Evolutionary conservation across 306 rosid species (phyloP).

Genomic region (Castanea sativa): DNA sequence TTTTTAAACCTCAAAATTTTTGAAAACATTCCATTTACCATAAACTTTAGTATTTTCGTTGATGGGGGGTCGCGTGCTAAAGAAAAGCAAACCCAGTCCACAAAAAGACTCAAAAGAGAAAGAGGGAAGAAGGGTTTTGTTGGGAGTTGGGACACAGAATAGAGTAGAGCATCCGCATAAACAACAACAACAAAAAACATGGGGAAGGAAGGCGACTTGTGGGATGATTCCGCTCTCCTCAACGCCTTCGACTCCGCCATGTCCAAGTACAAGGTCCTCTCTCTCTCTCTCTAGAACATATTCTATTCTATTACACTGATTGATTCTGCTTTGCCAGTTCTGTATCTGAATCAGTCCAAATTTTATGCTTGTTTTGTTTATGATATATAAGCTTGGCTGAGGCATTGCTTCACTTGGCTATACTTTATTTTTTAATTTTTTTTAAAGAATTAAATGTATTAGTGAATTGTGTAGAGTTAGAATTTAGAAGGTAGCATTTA

Average conservation of each 20-base stretch:
- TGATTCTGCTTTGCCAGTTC: not conserved
- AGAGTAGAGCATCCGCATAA: not conserved
- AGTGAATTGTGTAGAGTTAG: too few species aligned
- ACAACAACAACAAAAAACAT: constrained; percentile 16
- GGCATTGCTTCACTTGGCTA: too few species aligned
- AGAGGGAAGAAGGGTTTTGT: not conserved
- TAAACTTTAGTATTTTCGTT: too few species aligned
- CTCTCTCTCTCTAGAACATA: not conserved
- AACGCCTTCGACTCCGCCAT: constrained; percentile 72
- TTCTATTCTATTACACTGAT: too few species aligned
- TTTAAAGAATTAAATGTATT: too few species aligned
- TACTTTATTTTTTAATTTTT: too few species aligned
- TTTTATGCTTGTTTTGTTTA: not conserved
- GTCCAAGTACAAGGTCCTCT: constrained; percentile 62
- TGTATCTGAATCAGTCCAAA: not conserved
- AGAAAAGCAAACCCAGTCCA: not conserved
- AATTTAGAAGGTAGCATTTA: not conserved
- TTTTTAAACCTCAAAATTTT: too few species aligned
- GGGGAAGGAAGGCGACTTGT: constrained; percentile 64
- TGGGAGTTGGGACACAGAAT: too few species aligned
- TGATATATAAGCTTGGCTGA: not conserved
- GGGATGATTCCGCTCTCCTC: constrained; percentile 89
- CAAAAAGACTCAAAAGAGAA: not conserved
- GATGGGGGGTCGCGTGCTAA: too few species aligned
- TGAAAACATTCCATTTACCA: too few species aligned